A percentile compares a stretch with the other conserved stretches of the same genome.
Conservation (phyloP, 352 stramenopile genomes). For the Phytophthora hibernalis region DNA sequence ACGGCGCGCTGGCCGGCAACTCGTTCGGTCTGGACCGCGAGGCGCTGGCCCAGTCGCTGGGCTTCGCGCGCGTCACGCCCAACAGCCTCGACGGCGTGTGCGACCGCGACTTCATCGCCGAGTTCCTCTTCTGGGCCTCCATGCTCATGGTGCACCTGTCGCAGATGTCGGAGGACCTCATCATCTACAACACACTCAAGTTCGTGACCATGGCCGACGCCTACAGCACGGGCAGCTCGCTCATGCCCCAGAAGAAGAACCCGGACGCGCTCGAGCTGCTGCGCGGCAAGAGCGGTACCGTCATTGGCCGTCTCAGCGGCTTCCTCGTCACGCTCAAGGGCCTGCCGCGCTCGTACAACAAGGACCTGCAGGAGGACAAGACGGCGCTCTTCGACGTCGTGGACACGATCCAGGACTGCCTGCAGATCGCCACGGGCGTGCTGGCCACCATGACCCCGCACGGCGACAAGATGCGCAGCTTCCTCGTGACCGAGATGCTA, state of each 20-base stretch:
- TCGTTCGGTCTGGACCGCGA: conserved; percentile 97
- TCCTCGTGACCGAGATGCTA: conserved; percentile 99
- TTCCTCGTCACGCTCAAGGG: conserved; percentile 98
- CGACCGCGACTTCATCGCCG: conserved; percentile 99
- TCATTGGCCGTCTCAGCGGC: conserved; percentile 94
- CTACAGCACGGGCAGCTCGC: conserved; percentile 97
- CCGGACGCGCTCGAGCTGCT: conserved; percentile 98
- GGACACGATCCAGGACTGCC: conserved; percentile 96
- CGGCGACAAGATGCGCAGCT: conserved; percentile 93
- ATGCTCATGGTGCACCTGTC: conserved; percentile 97
- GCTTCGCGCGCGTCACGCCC: conserved; percentile 93
- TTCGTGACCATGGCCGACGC: conserved; percentile 97
- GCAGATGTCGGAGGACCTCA: conserved; percentile 98
- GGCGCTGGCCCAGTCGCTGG: conserved; percentile 93
- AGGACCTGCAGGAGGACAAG: conserved; percentile 99
- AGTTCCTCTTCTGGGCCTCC: conserved; percentile 98
- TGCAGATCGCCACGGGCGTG: conserved; percentile 97
- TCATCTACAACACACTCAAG: conserved; percentile 97
- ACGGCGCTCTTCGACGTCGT: conserved; percentile 97
- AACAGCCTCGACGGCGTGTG: conserved; percentile 99
- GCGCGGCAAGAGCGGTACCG: conserved; percentile 96
- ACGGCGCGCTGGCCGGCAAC: conserved; percentile 97
- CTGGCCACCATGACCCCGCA: conserved; percentile 97
- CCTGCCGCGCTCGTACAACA: conserved; percentile 98
- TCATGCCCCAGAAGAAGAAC: conserved; percentile 99